Percentiles rank a stretch among this genome's conserved stretches.
phyloP scores from a whole-genome alignment of 2,329 filamentous ascomycete genomes.

The Tolypocladium album region DNA sequence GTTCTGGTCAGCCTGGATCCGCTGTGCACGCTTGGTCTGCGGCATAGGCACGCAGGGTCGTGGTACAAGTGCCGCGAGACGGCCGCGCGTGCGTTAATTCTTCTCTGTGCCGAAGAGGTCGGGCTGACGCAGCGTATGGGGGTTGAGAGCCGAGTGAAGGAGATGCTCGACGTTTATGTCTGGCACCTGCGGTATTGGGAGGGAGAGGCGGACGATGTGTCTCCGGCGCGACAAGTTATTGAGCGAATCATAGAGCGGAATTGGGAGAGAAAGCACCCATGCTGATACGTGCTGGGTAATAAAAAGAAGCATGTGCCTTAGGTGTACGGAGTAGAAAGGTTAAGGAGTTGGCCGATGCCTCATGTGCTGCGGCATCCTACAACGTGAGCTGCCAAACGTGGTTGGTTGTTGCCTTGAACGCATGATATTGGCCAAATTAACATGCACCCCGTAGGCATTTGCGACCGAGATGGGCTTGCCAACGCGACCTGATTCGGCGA shows the following conservation, averaged over 20 bases:
- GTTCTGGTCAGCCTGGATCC: background rate
- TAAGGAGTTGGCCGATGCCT: no score
- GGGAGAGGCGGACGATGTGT: background rate
- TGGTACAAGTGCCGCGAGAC: constrained; percentile 1
- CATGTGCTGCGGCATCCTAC: no score
- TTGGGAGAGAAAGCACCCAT: background rate
- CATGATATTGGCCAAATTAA: no score
- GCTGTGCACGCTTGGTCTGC: background rate
- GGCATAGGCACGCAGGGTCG: background rate
- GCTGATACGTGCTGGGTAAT: background rate
- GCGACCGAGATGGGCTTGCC: no score
- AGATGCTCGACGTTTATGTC: background rate
- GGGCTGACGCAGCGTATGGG: background rate
- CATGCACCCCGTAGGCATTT: no score
- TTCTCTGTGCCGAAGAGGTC: background rate
- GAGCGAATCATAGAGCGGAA: background rate
- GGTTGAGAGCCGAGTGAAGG: background rate
- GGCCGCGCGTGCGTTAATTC: background rate
- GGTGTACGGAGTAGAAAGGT: no score
- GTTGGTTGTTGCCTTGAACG: no score
- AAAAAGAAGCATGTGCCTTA: background rate
- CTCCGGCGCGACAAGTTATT: background rate
- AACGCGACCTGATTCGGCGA: no score
- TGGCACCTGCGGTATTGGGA: background rate
- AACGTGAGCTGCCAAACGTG: no score